phyloP scores from a whole-genome alignment of 768 basidiomycete species.

The Tylopilus sp. region DNA sequence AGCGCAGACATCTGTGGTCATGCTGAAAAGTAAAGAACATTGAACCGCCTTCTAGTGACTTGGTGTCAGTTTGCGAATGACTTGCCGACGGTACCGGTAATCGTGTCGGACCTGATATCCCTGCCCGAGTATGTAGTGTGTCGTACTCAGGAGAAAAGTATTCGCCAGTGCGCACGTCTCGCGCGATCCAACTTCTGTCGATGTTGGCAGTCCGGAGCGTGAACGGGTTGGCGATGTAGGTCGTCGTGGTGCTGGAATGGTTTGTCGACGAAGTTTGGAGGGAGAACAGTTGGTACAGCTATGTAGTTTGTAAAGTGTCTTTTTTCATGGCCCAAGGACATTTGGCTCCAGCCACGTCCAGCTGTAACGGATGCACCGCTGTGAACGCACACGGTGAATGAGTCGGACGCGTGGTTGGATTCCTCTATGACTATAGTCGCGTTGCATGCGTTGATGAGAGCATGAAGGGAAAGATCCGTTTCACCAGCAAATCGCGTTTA shows the following conservation, averaged over 20 bases:
- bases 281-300: neutral
- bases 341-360: conserved; percentile 1
- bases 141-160: too few relatives aligned
- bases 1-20: neutral
- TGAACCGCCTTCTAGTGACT: neutral
- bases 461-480: too few relatives aligned
- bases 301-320: neutral
- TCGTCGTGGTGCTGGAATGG: conserved; percentile 10
- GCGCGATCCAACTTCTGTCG: neutral
- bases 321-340: conserved; percentile 9
- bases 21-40: neutral
- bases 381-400: too few relatives aligned
- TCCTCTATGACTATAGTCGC: too few relatives aligned
- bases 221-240: conserved; percentile 13
- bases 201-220: conserved; percentile 7
- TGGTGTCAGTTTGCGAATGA: neutral
- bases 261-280: neutral
- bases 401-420: too few relatives aligned
- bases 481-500: too few relatives aligned
- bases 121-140: neutral
- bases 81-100: neutral
- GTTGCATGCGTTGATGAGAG: too few relatives aligned
- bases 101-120: conserved; percentile 8
- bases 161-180: too few relatives aligned
- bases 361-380: too few relatives aligned